Conservation (phyloP, 495 filamentous ascomycete genomes). For the Aspergillus carlsbadensis region DNA sequence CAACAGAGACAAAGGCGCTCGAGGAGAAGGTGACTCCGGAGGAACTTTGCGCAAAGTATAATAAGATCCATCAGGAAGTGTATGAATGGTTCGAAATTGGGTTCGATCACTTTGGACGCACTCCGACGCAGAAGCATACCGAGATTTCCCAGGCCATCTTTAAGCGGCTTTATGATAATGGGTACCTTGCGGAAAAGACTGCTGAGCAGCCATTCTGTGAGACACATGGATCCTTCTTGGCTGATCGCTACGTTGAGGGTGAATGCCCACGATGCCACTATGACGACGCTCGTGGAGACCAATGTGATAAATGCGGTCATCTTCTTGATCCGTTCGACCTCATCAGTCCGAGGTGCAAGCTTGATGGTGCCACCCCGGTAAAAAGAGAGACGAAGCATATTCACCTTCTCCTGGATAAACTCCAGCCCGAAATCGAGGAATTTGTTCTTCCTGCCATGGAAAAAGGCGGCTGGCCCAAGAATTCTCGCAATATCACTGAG, state of each 20-base stretch:
- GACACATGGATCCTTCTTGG: conserved; percentile 78
- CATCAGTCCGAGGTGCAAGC: conserved; percentile 65
- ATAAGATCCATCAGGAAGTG: conserved; percentile 76
- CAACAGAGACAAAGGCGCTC: conserved; percentile 79
- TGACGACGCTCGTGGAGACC: conserved; percentile 77
- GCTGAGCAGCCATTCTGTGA: conserved; percentile 83
- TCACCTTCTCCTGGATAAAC: conserved; percentile 76
- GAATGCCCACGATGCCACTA: conserved; percentile 80
- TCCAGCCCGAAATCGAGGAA: conserved; percentile 68
- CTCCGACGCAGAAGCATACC: conserved; percentile 77
- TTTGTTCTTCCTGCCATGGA: conserved; percentile 63
- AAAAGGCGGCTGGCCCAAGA: conserved; percentile 73
- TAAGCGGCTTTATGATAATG: conserved; percentile 70
- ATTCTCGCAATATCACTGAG: conserved; percentile 67
- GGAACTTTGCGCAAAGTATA: conserved; percentile 82
- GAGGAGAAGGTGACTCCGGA: conserved; percentile 67
- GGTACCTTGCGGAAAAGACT: conserved; percentile 77
- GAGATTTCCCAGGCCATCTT: conserved; percentile 87
- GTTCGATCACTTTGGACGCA: conserved; percentile 85
- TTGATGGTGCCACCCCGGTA: conserved; percentile 77
- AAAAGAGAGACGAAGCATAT: conserved; percentile 69
- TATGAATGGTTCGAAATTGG: conserved; percentile 87
- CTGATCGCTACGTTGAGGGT: conserved; percentile 92
- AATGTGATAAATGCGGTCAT: conserved; percentile 85
- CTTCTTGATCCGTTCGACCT: conserved; percentile 75